A percentile compares a stretch with the other conserved stretches of the same genome.
Conservation (phyloP, 2,329 filamentous ascomycete species). For the Aureobasidium lini region DNA sequence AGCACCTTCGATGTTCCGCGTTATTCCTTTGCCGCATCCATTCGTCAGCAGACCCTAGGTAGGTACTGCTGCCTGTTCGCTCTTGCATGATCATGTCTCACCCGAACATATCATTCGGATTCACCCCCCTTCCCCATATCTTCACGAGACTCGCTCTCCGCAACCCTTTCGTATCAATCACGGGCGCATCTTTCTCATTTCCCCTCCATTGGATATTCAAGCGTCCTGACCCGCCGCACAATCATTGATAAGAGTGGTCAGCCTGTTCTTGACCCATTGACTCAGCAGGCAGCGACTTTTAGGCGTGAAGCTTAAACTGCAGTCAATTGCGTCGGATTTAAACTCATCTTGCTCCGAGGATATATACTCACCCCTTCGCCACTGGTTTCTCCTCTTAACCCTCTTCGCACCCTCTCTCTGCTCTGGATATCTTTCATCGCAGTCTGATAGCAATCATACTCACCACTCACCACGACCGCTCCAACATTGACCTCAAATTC, state of each 20-base stretch:
- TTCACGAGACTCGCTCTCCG: constrained; percentile 6
- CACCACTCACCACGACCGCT: neutral
- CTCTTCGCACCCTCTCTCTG: neutral
- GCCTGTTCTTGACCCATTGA: constrained; percentile 6
- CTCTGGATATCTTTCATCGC: neutral
- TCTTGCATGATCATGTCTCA: constrained; percentile 11
- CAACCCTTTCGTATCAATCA: constrained; percentile 2
- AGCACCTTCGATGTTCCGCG: constrained; percentile 12
- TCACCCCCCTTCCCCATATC: constrained; percentile 9
- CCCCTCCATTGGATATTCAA: neutral
- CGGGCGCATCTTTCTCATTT: neutral
- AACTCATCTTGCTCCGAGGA: neutral
- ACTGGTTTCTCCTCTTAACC: neutral
- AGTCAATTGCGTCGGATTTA: constrained; percentile 11
- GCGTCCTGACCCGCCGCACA: neutral
- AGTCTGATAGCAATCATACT: neutral
- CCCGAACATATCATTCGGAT: constrained; percentile 11
- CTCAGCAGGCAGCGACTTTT: constrained; percentile 14
- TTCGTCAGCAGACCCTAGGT: constrained; percentile 14
- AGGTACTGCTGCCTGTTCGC: constrained; percentile 13
- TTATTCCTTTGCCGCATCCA: constrained; percentile 13
- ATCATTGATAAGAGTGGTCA: neutral
- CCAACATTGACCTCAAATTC: neutral
- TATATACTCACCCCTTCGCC: constrained; percentile 6
- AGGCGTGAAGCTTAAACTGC: constrained; percentile 8